These are phyloP conservation scores for Calonectria henricotiae DNA, from an alignment of 2,329 filamentous ascomycete species.

Conservation along the genomic window DNA sequence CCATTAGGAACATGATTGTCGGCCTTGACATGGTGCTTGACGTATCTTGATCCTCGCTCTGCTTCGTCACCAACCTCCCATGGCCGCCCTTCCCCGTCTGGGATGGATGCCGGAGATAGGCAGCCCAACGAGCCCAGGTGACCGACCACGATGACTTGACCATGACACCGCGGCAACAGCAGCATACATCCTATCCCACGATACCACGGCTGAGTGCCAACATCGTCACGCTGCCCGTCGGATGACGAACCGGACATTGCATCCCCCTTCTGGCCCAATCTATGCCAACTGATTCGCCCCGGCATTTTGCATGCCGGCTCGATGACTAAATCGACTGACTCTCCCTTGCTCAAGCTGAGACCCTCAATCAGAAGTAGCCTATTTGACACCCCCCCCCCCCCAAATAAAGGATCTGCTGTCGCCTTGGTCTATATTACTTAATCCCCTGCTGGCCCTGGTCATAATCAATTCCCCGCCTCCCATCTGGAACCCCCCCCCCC, in stretches of 20 bases:
- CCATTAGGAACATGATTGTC: background rate
- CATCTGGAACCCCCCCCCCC: slow-evolving; percentile 32
- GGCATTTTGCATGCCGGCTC: slow-evolving; percentile 21
- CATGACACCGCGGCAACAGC: slow-evolving; percentile 11
- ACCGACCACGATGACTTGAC: slow-evolving; percentile 10
- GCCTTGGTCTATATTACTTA: slow-evolving; percentile 32
- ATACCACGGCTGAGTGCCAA: slow-evolving; percentile 5
- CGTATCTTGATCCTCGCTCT: slow-evolving; percentile 6
- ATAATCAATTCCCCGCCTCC: slow-evolving; percentile 26
- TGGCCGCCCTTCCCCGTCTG: slow-evolving; percentile 1
- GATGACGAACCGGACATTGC: slow-evolving; percentile 14
- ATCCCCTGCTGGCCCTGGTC: slow-evolving; percentile 25
- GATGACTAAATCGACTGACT: slow-evolving; percentile 31
- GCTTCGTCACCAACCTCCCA: slow-evolving; percentile 2
- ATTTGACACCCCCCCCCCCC: slow-evolving; percentile 4
- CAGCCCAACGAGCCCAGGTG: background rate
- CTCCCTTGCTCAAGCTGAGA: slow-evolving; percentile 36
- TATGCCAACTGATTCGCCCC: slow-evolving; percentile 5
- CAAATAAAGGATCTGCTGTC: background rate
- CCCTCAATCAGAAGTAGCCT: slow-evolving; percentile 28
- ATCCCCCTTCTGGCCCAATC: slow-evolving; percentile 5
- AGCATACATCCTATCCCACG: background rate
- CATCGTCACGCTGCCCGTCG: slow-evolving; percentile 13
- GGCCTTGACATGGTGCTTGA: background rate
- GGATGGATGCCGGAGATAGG: slow-evolving; percentile 21